phyloP scores from a whole-genome alignment of 495 filamentous ascomycete species.

The Collariella sp. region DNA sequence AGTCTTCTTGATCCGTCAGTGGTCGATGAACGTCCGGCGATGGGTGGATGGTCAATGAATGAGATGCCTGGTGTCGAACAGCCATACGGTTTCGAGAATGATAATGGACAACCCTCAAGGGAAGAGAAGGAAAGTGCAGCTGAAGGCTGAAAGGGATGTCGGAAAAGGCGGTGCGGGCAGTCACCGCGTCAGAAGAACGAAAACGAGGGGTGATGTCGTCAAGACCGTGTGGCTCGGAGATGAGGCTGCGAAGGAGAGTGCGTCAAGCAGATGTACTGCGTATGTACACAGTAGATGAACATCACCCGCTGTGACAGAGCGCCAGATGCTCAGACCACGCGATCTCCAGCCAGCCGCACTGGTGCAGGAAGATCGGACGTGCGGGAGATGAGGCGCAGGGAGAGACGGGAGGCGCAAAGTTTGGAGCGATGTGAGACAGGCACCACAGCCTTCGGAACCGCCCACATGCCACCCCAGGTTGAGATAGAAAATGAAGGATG shows the following conservation, averaged over 20 bases:
- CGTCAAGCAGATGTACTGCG: not conserved
- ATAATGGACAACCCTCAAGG: not conserved
- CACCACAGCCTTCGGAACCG: not conserved
- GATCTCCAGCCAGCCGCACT: not conserved
- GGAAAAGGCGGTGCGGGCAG: not conserved
- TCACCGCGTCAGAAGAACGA: not conserved
- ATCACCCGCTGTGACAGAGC: not conserved
- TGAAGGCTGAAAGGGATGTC: not conserved
- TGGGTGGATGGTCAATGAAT: not conserved
- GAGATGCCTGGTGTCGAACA: not conserved
- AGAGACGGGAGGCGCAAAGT: not conserved
- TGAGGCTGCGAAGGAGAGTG: not conserved
- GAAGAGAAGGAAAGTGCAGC: not conserved
- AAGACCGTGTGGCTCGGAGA: conserved; percentile 14
- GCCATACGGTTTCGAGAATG: not conserved
- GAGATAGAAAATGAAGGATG: not conserved
- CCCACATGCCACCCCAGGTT: conserved; percentile 2
- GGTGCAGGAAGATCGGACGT: not conserved
- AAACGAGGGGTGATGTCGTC: conserved; percentile 15
- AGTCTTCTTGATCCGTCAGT: not conserved
- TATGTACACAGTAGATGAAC: not conserved
- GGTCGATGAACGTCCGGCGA: not conserved
- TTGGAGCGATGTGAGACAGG: not conserved
- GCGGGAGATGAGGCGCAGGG: not conserved
- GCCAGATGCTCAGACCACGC: not conserved